Base-by-base conservation (phyloP, 305 asterid species). In the Fraxinus floribunda region DNA sequence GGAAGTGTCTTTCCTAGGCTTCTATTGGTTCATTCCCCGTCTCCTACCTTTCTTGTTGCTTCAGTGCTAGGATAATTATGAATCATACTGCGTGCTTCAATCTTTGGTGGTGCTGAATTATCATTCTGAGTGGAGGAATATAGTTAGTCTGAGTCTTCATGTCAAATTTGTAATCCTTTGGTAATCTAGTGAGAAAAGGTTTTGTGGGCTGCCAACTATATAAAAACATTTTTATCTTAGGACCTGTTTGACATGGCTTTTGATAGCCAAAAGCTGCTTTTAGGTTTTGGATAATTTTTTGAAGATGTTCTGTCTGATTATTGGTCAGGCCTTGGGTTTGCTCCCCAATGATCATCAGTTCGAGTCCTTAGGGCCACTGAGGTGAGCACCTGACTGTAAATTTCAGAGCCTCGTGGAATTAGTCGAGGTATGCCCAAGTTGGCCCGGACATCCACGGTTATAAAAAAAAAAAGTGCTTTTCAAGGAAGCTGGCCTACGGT, bases 81-180 rank as follows among this genome's bases (percentile, higher is more conserved):
- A 4, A 10, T 34, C n/a, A 24, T 62, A 62, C 32, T 8, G 16
- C 16, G 1, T 62, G 72, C 32, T 62, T 20, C 72, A 22, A 7
- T 22, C 34, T 2, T 62, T 62, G 44, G 6, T 62, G 34, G 15
- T 62, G 16, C 72, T 26, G 16, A 24, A 64, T 64, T 24, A 22
- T 64, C 35, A 64, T 64, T 64, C 72, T 24, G 8, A 64, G 72
- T 22, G 72, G 34, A 64, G 13, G 16, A 20, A 3, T 24, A 64
- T 9, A 64, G 34, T 20, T 22, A 0, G 71, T 62, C 71, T 9
- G 30, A 22, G 71, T 7, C 71, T 62, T 62, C 71, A 30, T 4
- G 38, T 13, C 75, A 35, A 52, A 76, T 18, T 52, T 71, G 78
- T 75, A 30, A 55, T 79, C 80, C 26, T 79, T 57, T 30, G 46